Conservation (phyloP, 2,329 filamentous ascomycete genomes). For the Fusarium miscanthi region DNA sequence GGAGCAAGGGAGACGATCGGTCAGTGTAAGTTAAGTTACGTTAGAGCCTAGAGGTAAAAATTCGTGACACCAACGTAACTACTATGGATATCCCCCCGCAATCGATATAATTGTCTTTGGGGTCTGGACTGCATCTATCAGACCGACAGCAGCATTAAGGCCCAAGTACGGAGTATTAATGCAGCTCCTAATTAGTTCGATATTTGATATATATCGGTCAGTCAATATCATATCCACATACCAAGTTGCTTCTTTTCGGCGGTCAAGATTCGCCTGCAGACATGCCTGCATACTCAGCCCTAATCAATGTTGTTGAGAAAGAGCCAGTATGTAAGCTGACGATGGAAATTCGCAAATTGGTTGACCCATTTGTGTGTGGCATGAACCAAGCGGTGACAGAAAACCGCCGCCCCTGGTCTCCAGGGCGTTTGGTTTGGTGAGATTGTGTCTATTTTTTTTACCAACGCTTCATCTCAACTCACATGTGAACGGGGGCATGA, state of each 20-base stretch:
- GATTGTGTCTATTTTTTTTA: constrained; percentile 5
- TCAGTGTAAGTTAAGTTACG: neutral
- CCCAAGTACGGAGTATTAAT: constrained; percentile 21
- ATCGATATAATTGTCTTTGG: constrained; percentile 9
- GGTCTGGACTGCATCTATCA: constrained; percentile 19
- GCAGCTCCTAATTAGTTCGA: constrained; percentile 5
- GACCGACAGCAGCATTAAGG: constrained; percentile 19
- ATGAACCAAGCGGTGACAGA: constrained; percentile 27
- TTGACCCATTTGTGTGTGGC: constrained; percentile 27
- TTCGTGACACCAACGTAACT: neutral
- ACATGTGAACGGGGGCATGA: constrained; percentile 24
- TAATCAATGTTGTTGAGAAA: constrained; percentile 30
- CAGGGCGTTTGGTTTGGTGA: neutral
- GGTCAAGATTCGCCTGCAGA: constrained; percentile 31
- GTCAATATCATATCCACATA: constrained; percentile 9
- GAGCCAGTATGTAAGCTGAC: constrained; percentile 35
- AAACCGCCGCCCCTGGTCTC: constrained; percentile 31
- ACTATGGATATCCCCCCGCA: constrained; percentile 32
- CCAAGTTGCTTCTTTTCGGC: constrained; percentile 36
- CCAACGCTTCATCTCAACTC: constrained; percentile 13
- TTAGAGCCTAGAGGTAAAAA: neutral
- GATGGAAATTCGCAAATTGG: constrained; percentile 30
- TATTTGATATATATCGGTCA: constrained; percentile 12
- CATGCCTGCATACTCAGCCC: constrained; percentile 24
- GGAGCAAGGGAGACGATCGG: neutral